Base-by-base conservation (phyloP, 1,284 basidiomycete genomes). In the Heliocybe sulcata region DNA sequence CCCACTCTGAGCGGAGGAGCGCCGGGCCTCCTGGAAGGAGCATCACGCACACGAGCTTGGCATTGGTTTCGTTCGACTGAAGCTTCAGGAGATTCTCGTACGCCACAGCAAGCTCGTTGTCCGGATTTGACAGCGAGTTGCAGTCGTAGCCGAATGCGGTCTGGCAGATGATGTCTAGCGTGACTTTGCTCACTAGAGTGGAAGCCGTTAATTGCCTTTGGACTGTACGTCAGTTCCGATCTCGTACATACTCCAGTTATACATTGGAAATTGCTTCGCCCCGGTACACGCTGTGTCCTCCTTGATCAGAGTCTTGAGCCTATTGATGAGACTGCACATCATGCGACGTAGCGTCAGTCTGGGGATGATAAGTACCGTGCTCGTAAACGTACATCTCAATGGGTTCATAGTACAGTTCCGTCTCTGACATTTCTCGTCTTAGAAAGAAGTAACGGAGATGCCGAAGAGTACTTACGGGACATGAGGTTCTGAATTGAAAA, bases 121-220 rank as follows among this genome's bases (percentile, higher is more conserved):
- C 63, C 3, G 76, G 74, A 54, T 77, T 67, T 55, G 70, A 69
- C n/a, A 80, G 64, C 1, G 74, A 74, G 56, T 78, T 72, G 8
- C 76, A 60, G 51, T 68, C 64, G 58, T 79, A 79, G 16, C 76
- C 76, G 56, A 79, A 78, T 0, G 77, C 76, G 3, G 77, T 74
- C 11, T 70, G 67, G 62, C 76, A 78, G 33, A 80, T 77, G 53
- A 80, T 77, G 56, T 79, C 76, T 1, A 80, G 69, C 0, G 77
- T 78, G 1, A 75, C 76, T 64, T 78, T 80, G 59, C 72, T 74
- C 71, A 77, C 76, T 79, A 54, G 1, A 8, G 45, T 23, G 10
- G 31, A n/a, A 51, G 31, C 29, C 53, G 25, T 35, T 14, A 22
- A n/a, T 14, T 54, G 16, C 45, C 19, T 9, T 14, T 31, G 38